Conservation (phyloP, 1,139 yeast genomes). For the Arxiozyma telluris region DNA sequence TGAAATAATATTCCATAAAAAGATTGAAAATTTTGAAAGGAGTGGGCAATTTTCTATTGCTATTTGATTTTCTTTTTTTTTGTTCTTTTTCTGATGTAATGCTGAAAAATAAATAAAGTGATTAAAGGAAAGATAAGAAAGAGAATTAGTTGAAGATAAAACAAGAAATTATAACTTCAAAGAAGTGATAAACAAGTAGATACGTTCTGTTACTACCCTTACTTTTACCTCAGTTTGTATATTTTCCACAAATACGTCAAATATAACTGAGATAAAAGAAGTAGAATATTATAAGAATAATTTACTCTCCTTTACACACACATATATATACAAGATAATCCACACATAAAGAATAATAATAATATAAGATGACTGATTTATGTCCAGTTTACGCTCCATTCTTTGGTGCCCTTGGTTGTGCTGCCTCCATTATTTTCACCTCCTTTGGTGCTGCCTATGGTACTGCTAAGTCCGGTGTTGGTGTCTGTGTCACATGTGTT, state of each 20-base stretch:
- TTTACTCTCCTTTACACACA: not conserved
- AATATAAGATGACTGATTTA: constrained; percentile 16
- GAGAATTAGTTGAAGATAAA: not conserved
- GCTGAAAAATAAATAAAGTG: not conserved
- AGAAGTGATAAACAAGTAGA: too few relatives aligned
- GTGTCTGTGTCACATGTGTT: constrained; percentile 97
- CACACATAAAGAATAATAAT: not conserved
- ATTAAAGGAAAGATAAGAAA: not conserved
- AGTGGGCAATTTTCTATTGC: not conserved
- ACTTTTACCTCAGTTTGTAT: too few relatives aligned
- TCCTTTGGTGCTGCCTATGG: constrained; percentile 99
- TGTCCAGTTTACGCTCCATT: constrained; percentile 53
- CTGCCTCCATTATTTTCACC: constrained; percentile 97
- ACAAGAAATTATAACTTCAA: too few relatives aligned
- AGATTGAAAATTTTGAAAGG: not conserved
- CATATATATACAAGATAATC: not conserved
- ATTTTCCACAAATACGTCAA: not conserved
- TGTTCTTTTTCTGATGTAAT: not conserved
- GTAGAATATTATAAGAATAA: not conserved
- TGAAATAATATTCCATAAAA: too few relatives aligned
- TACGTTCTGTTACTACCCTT: too few relatives aligned
- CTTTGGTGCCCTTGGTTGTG: constrained; percentile 97
- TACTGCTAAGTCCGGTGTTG: constrained; percentile 98
- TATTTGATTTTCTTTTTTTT: too few relatives aligned
- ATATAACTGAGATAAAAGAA: not conserved